Evolutionary conservation across 108 stramenopile genomes (phyloP).

Genomic region (Pseudonitzschia multiseries): DNA sequence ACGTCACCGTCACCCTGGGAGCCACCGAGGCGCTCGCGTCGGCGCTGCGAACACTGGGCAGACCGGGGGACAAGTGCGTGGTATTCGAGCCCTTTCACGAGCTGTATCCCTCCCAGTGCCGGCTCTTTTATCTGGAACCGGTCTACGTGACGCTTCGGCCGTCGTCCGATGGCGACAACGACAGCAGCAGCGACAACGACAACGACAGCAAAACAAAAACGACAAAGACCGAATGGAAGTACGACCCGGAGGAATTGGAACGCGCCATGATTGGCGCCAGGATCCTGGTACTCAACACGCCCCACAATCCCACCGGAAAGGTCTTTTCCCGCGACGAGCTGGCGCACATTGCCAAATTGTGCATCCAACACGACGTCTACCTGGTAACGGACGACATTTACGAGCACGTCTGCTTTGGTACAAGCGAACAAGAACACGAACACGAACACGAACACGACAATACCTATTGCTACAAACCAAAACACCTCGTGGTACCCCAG

Average conservation of each 20-base stretch:
- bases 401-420: slow-evolving; percentile 61
- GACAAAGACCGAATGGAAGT: slow-evolving; percentile 44
- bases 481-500: slow-evolving; percentile 29
- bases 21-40: slow-evolving; percentile 74
- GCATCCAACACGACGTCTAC: slow-evolving; percentile 56
- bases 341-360: slow-evolving; percentile 56
- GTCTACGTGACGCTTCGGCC: slow-evolving; percentile 47
- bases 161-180: neutral
- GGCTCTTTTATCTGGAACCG: slow-evolving; percentile 66
- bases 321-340: slow-evolving; percentile 78
- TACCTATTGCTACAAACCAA: too few species aligned
- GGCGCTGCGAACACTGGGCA: slow-evolving; percentile 58
- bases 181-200: too few species aligned
- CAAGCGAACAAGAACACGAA: slow-evolving; percentile 1
- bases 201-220: too few species aligned
- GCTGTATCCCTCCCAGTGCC: slow-evolving; percentile 65
- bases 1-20: slow-evolving; percentile 68
- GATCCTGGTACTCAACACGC: slow-evolving; percentile 86
- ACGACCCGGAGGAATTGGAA: slow-evolving; percentile 52
- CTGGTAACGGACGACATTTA: slow-evolving; percentile 81
- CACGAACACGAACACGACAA: too few species aligned
- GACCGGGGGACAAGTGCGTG: slow-evolving; percentile 67
- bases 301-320: slow-evolving; percentile 96
- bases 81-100: slow-evolving; percentile 81
- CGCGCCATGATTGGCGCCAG: slow-evolving; percentile 50